A percentile compares a stretch with the other conserved stretches of the same genome.
phyloP scores from a whole-genome alignment of 169 alveolate genomes.

The Plasmodium coatneyi region DNA sequence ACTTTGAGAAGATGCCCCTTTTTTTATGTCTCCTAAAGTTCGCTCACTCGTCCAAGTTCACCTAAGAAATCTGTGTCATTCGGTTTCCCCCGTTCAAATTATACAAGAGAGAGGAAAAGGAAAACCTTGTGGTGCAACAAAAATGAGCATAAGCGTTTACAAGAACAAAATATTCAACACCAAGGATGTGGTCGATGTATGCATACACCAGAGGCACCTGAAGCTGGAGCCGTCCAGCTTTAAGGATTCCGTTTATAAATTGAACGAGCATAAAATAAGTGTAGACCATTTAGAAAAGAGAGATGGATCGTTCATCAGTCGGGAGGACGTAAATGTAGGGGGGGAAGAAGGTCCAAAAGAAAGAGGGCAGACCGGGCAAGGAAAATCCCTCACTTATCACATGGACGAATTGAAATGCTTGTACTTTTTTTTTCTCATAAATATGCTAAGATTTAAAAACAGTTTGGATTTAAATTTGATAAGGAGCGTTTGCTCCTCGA shows the following conservation, averaged over 20 bases:
- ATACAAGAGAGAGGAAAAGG: neutral
- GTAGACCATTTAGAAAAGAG: constrained; percentile 16
- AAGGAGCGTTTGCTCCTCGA: constrained; percentile 27
- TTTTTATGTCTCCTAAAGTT: constrained; percentile 26
- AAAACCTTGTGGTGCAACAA: neutral
- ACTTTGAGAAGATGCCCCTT: neutral
- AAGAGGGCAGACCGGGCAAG: neutral
- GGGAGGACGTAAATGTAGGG: neutral
- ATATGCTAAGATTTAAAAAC: constrained; percentile 67
- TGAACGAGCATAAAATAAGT: constrained; percentile 29
- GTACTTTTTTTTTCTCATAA: constrained; percentile 64
- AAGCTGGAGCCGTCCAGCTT: constrained; percentile 56
- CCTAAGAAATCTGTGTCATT: neutral
- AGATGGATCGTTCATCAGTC: neutral
- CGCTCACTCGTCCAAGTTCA: neutral
- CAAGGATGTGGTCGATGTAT: constrained; percentile 60
- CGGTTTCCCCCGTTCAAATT: neutral
- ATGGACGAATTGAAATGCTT: constrained; percentile 45
- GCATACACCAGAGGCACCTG: constrained; percentile 23
- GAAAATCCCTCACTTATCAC: neutral
- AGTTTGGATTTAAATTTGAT: constrained; percentile 38
- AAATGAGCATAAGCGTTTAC: constrained; percentile 62
- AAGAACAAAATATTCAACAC: constrained; percentile 54
- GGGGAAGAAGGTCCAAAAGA: neutral
- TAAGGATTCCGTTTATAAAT: constrained; percentile 42